These are phyloP conservation scores for Cercospora citrullina DNA, from an alignment of 2,329 filamentous ascomycete species.

Conservation along the genomic window DNA sequence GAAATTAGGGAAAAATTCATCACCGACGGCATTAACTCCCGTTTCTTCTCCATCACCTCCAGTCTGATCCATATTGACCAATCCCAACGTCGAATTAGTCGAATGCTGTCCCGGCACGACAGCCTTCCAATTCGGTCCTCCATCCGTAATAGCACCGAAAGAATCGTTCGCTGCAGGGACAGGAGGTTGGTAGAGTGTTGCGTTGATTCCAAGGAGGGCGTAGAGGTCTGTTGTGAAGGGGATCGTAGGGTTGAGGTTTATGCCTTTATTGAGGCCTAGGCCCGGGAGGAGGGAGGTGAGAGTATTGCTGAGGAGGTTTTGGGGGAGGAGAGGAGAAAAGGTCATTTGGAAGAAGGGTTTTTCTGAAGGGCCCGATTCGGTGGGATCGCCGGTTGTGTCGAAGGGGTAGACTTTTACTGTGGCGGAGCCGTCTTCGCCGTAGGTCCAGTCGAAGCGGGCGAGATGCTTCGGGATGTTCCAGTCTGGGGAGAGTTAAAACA, in stretches of 20 bases:
- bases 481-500: background rate
- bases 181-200: slow-evolving; percentile 23
- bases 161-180: slow-evolving; percentile 17
- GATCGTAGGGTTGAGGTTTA: slow-evolving; percentile 17
- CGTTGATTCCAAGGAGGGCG: slow-evolving; percentile 22
- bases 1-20: slow-evolving; percentile 20
- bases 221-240: slow-evolving; percentile 24
- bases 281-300: slow-evolving; percentile 14
- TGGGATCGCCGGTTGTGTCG: slow-evolving; percentile 16
- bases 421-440: slow-evolving; percentile 15
- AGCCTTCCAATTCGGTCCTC: slow-evolving; percentile 14
- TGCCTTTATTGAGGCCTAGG: background rate
- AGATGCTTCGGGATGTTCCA: slow-evolving; percentile 32
- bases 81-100: slow-evolving; percentile 14
- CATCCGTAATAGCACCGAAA: slow-evolving; percentile 20
- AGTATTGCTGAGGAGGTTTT: slow-evolving; percentile 17
- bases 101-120: slow-evolving; percentile 22
- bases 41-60: slow-evolving; percentile 20
- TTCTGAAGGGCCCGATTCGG: slow-evolving; percentile 8
- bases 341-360: slow-evolving; percentile 28
- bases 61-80: slow-evolving; percentile 19
- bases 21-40: slow-evolving; percentile 19
- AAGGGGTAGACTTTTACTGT: slow-evolving; percentile 26
- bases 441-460: slow-evolving; percentile 28
- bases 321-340: slow-evolving; percentile 18